Evolutionary conservation across 352 stramenopile species (phyloP).

Genomic region (Phytophthora gonapodyides): DNA sequence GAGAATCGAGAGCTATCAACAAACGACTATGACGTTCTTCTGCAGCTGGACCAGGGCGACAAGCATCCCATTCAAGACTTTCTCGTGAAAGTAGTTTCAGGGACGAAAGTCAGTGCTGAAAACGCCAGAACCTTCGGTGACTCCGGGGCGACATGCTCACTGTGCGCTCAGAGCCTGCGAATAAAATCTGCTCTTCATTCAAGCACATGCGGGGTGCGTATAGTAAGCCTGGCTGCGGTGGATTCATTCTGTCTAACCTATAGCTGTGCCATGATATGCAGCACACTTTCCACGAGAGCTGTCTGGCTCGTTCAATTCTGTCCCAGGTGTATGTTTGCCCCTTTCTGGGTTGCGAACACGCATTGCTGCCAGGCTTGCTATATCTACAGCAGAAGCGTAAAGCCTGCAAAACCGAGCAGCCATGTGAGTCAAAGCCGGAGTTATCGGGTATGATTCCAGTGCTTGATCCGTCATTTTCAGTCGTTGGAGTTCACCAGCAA

Average conservation of each 20-base stretch:
- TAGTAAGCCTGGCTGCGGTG: not conserved
- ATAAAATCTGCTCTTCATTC: conserved; percentile 62
- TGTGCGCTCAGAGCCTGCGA: conserved; percentile 67
- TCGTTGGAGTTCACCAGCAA: conserved; percentile 31
- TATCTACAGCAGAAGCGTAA: conserved; percentile 32
- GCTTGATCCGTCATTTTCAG: conserved; percentile 17
- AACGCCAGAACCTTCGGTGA: conserved; percentile 60
- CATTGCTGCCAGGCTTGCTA: conserved; percentile 70
- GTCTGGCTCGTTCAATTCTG: conserved; percentile 67
- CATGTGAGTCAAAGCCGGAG: conserved; percentile 3
- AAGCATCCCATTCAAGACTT: conserved; percentile 77
- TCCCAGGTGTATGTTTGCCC: conserved; percentile 65
- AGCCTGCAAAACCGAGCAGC: conserved; percentile 8
- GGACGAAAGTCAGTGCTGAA: conserved; percentile 46
- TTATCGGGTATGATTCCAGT: not conserved
- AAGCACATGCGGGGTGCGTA: conserved; percentile 55
- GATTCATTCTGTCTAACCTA: too few relatives aligned
- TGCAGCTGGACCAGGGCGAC: conserved; percentile 66
- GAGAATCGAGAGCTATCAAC: conserved; percentile 78
- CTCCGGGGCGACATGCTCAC: conserved; percentile 37
- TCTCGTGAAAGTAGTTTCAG: conserved; percentile 55
- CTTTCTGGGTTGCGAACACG: conserved; percentile 45
- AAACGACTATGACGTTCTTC: conserved; percentile 83
- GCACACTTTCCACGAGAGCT: conserved; percentile 84
- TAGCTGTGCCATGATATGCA: conserved; percentile 15